phyloP scores from a whole-genome alignment of 2,329 filamentous ascomycete species.

The Colletotrichum paranaense region DNA sequence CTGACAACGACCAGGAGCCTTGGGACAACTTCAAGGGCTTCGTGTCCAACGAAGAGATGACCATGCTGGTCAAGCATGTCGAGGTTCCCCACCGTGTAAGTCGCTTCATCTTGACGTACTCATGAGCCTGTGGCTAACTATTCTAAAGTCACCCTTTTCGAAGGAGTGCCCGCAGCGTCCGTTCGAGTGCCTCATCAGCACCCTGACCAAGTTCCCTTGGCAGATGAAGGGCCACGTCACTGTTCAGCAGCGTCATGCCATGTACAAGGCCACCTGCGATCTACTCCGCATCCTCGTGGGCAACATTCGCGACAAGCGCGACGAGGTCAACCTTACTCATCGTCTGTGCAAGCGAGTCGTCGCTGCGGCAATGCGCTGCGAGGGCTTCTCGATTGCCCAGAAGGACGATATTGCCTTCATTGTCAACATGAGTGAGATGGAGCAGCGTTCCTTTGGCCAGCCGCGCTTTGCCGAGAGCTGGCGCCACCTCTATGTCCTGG shows the following conservation, averaged over 20 bases:
- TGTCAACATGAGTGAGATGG: constrained; percentile 49
- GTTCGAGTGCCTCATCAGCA: constrained; percentile 74
- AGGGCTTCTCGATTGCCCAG: constrained; percentile 70
- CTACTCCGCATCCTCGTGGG: constrained; percentile 49
- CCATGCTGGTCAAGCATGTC: constrained; percentile 72
- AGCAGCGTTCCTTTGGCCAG: constrained; percentile 54
- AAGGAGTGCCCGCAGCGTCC: constrained; percentile 72
- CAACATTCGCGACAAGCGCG: constrained; percentile 44
- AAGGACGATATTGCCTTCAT: constrained; percentile 68
- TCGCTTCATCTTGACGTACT: constrained; percentile 34
- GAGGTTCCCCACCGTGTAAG: constrained; percentile 71
- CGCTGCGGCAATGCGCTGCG: constrained; percentile 64
- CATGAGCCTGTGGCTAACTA: background rate
- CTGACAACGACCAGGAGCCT: constrained; percentile 49
- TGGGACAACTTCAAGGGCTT: constrained; percentile 70
- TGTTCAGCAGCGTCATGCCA: constrained; percentile 63
- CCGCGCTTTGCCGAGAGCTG: constrained; percentile 61
- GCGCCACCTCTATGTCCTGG: constrained; percentile 64
- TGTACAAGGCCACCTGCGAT: constrained; percentile 62
- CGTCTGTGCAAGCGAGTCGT: constrained; percentile 66
- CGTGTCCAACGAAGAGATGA: constrained; percentile 70
- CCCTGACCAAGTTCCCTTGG: constrained; percentile 73
- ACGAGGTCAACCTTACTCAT: constrained; percentile 59
- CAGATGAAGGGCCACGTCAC: constrained; percentile 67
- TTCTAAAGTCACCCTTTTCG: constrained; percentile 67